phyloP scores from a whole-genome alignment of 495 filamentous ascomycete species.

The Rusavskia elegans region DNA sequence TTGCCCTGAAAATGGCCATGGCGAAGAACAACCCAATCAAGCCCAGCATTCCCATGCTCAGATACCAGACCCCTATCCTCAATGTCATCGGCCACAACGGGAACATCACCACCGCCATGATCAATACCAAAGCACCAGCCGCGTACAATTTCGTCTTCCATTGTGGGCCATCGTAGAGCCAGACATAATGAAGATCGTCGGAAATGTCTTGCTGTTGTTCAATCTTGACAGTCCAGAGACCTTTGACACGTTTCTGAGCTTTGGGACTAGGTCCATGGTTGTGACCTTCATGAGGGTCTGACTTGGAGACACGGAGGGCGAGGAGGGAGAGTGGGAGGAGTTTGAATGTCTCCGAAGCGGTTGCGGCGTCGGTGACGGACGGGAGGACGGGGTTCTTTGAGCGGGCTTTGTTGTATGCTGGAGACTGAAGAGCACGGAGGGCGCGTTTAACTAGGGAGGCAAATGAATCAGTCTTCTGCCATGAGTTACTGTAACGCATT shows the following conservation, averaged over 20 bases:
- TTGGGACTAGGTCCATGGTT: conserved; percentile 46
- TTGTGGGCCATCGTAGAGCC: conserved; percentile 89
- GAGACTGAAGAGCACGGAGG: conserved; percentile 78
- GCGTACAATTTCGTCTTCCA: conserved; percentile 88
- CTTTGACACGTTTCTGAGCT: conserved; percentile 78
- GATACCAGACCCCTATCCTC: conserved; percentile 91
- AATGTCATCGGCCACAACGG: conserved; percentile 89
- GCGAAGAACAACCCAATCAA: conserved; percentile 89
- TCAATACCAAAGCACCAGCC: conserved; percentile 57
- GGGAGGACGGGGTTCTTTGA: conserved; percentile 78
- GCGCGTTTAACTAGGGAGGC: conserved; percentile 72
- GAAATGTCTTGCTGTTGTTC: conserved; percentile 90
- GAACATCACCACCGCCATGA: conserved; percentile 85
- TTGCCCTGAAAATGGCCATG: conserved; percentile 92
- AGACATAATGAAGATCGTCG: conserved; percentile 89
- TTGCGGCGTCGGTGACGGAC: conserved; percentile 49
- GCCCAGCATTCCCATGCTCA: conserved; percentile 86
- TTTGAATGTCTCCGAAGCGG: conserved; percentile 82
- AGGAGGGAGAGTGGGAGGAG: conserved; percentile 90
- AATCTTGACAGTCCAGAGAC: conserved; percentile 89
- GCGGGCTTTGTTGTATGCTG: conserved; percentile 71
- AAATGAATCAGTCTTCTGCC: background rate
- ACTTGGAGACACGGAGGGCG: conserved; percentile 75
- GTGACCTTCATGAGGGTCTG: conserved; percentile 58
- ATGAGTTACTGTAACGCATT: background rate